A percentile compares a stretch with the other conserved stretches of the same genome.
These are phyloP conservation scores for Blastomyces gilchristii DNA, from an alignment of 2,329 filamentous ascomycete genomes.

Conservation along the genomic window DNA sequence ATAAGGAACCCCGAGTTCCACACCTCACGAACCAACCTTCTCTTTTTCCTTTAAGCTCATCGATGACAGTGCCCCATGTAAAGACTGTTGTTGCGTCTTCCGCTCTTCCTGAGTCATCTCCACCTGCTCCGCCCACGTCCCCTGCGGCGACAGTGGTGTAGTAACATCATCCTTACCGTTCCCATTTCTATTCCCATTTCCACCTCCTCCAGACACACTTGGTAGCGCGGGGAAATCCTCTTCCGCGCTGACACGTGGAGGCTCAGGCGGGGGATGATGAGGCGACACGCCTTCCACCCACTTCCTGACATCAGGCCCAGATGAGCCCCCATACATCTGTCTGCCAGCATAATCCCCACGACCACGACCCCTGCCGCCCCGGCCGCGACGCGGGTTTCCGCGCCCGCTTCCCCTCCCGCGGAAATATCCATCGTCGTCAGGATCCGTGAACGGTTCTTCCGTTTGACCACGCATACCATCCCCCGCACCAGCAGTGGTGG, in stretches of 20 bases:
- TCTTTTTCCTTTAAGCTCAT: neutral
- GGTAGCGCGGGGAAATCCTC: constrained; percentile 30
- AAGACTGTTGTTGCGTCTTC: neutral
- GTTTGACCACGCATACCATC: constrained; percentile 13
- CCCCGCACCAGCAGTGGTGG: constrained; percentile 16
- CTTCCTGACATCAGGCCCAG: neutral
- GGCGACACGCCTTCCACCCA: constrained; percentile 7
- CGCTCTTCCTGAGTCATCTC: constrained; percentile 8
- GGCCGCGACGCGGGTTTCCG: constrained; percentile 19
- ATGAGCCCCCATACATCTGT: constrained; percentile 8
- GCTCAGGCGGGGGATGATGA: constrained; percentile 14
- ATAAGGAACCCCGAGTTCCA: neutral
- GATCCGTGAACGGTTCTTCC: neutral
- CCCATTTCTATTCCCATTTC: constrained; percentile 11
- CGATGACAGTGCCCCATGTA: neutral
- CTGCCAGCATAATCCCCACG: constrained; percentile 21
- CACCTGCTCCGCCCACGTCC: constrained; percentile 18
- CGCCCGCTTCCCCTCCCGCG: constrained; percentile 17
- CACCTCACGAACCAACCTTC: neutral
- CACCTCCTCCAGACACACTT: constrained; percentile 14
- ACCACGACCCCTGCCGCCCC: constrained; percentile 23
- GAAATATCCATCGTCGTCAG: constrained; percentile 2
- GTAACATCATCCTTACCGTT: neutral
- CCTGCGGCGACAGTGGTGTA: constrained; percentile 9
- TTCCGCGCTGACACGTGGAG: constrained; percentile 23